Evolutionary conservation across 805 yeast species (phyloP), one percentile per base, ranked within the genome.

Genomic region (Pichia nanzhaoensis): DNA sequence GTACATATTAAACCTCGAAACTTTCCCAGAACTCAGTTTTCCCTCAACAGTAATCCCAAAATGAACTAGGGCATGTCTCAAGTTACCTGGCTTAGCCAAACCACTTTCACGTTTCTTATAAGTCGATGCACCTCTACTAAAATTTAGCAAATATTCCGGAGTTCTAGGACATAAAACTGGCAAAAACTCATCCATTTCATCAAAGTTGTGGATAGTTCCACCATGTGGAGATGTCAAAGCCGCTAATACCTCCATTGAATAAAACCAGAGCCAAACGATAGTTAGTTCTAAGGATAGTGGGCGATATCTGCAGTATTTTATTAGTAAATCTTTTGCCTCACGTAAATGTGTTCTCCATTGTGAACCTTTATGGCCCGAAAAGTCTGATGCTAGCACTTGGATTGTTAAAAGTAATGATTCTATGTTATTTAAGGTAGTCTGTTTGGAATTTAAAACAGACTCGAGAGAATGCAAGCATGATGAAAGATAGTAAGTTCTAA

Each of bases 351-450:
- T 77, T 47, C 84, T 65, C 89, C 88, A 82, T 51, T 76, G 75
- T 32, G 77, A 74, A 40, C 76, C 78, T 8, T 70, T 66, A 7
- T 78, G 73, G 2, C 78, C 71, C 0, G 85, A 81, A 55, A 77
- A 78, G 28, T 80, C 82, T 1, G 80, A 70, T 0, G 90, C 84
- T 20, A 84, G 64, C 24, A 84, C 65, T 32, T 84, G 67, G 2
- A 83, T 84, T 0, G 93, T 84, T 28, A 84, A 59, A 13, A 84
- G 68, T 5, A 84, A 73, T 0, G 86, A 78, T 54, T 84, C 91
- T 28, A 83, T 80, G 53, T 83, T 81, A 32, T 74, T 70, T 45
- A 64, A 51, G n/a, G 50, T 71, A 63, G 52, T 65, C 55, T 50
- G 54, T 36, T 53, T 73, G 57, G 58, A 70, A 63, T 62, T 69